Evolutionary conservation across 2,329 filamentous ascomycete species (phyloP), one percentile per base, ranked within the genome.

Genomic region (Leptographium lundbergii): DNA sequence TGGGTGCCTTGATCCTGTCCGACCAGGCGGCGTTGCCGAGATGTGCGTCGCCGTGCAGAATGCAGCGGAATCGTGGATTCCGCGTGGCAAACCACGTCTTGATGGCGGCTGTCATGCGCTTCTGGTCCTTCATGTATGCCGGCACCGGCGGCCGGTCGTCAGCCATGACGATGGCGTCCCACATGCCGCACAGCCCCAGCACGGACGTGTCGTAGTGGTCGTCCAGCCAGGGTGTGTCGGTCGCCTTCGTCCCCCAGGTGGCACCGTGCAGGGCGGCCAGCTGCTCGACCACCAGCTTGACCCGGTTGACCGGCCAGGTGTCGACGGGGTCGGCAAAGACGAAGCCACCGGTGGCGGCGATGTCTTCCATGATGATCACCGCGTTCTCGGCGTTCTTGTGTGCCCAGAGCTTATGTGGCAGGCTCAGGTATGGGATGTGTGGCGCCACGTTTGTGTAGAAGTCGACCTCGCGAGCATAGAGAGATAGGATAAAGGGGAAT

Each of bases 321-420:
- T 67, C 66, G 24, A 81, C 67, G 10, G 67, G 64, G 51, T 67
- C 64, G n/a, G 77, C 79, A 2, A 79, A 82, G 0, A 67, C 67
- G 65, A 69, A 73, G 64, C 34, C 52, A n/a, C 76, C 73, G 24
- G 75, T 79, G 5, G 7, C 47, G 45, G 73, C 73, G 66, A 91
- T 95, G 6, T 88, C 84, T 59, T 81, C 79, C 53, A 84, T 82
- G 25, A 96, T 75, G 61, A 84, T 82, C 53, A 86, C 75, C 59
- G 96, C 81, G 6, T 71, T 70, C 19, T 60, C 54, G 61, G 66
- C 67, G 32, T 51, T 42, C 58, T 71, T 63, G 62, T 65, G 63
- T 32, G 60, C 60, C 61, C 57, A 59, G 51, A 56, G 61, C 59
- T 56, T 60, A 19, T 52, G 59, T 14, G 61, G 63, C 13, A 64